These are phyloP conservation scores for Arachis monticola DNA, from an alignment of 331 rosid species.

Conservation along the genomic window DNA sequence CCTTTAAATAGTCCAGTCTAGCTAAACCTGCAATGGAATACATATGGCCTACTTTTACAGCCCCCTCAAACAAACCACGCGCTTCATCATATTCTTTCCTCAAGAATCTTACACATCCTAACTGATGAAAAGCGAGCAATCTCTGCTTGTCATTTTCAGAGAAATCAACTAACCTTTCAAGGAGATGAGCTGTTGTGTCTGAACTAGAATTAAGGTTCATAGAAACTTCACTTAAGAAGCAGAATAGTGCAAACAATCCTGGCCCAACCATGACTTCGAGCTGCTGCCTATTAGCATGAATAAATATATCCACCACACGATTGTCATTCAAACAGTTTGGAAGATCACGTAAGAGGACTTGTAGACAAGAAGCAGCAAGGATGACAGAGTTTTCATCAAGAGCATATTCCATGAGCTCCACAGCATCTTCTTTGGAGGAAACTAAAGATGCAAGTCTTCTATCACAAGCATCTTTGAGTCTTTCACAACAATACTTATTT, in stretches of 20 bases:
- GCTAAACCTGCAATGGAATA: slow-evolving; percentile 84
- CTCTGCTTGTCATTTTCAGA: slow-evolving; percentile 78
- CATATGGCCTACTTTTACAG: slow-evolving; percentile 77
- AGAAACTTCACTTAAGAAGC: slow-evolving; percentile 86
- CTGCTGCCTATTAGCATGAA: slow-evolving; percentile 59
- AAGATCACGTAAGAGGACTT: slow-evolving; percentile 78
- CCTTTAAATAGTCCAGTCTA: slow-evolving; percentile 66
- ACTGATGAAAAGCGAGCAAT: slow-evolving; percentile 70
- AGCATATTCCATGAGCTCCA: slow-evolving; percentile 84
- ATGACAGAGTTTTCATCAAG: slow-evolving; percentile 69
- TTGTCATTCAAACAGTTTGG: slow-evolving; percentile 75
- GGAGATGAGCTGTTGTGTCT: slow-evolving; percentile 72
- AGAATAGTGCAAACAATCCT: slow-evolving; percentile 71
- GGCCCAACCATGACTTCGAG: slow-evolving; percentile 79
- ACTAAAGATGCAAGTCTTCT: slow-evolving; percentile 77
- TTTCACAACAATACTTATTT: slow-evolving; percentile 82
- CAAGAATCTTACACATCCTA: slow-evolving; percentile 78
- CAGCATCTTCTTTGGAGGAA: slow-evolving; percentile 80
- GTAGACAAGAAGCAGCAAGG: slow-evolving; percentile 90
- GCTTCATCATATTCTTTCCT: slow-evolving; percentile 85
- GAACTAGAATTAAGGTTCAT: slow-evolving; percentile 70
- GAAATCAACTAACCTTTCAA: slow-evolving; percentile 67
- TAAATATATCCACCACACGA: slow-evolving; percentile 71
- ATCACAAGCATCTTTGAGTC: slow-evolving; percentile 92
- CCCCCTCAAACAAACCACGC: slow-evolving; percentile 65